phyloP scores from a whole-genome alignment of 1,139 yeast genomes.

The Magnusiomyces tetraspermus region DNA sequence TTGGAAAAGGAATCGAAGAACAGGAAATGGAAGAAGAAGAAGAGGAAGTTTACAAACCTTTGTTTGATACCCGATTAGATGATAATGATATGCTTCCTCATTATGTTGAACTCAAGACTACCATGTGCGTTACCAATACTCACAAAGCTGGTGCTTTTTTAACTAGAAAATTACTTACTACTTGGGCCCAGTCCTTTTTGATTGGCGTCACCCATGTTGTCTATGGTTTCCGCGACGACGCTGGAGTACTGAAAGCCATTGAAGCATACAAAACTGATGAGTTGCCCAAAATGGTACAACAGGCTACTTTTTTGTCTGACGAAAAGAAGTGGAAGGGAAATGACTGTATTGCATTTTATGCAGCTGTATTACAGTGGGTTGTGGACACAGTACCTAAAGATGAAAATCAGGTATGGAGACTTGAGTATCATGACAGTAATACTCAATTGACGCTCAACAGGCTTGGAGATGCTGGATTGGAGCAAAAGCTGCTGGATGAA shows the following conservation, averaged over 20 bases:
- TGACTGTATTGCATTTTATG: conserved; percentile 76
- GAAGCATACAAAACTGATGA: conserved; percentile 74
- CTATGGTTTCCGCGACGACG: conserved; percentile 80
- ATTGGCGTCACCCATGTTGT: conserved; percentile 70
- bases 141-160: conserved; percentile 46
- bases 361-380: conserved; percentile 76
- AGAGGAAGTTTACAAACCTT: conserved; percentile 5
- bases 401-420: conserved; percentile 38
- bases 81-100: conserved; percentile 45
- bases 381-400: conserved; percentile 46
- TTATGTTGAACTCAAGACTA: conserved; percentile 80
- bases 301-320: conserved; percentile 25
- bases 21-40: conserved; percentile 14
- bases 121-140: conserved; percentile 44
- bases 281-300: conserved; percentile 51
- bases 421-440: conserved; percentile 35
- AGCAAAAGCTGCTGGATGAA: conserved; percentile 28
- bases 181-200: conserved; percentile 93
- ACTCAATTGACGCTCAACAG: conserved; percentile 38
- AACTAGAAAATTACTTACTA: conserved; percentile 59
- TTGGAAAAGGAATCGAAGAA: background rate
- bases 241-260: conserved; percentile 49
- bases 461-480: conserved; percentile 29
- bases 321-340: conserved; percentile 50
- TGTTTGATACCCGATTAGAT: conserved; percentile 14